A percentile compares a stretch with the other conserved stretches of the same genome.
These are phyloP conservation scores for Harrya chromipes DNA, from an alignment of 768 basidiomycete species.

Conservation along the genomic window DNA sequence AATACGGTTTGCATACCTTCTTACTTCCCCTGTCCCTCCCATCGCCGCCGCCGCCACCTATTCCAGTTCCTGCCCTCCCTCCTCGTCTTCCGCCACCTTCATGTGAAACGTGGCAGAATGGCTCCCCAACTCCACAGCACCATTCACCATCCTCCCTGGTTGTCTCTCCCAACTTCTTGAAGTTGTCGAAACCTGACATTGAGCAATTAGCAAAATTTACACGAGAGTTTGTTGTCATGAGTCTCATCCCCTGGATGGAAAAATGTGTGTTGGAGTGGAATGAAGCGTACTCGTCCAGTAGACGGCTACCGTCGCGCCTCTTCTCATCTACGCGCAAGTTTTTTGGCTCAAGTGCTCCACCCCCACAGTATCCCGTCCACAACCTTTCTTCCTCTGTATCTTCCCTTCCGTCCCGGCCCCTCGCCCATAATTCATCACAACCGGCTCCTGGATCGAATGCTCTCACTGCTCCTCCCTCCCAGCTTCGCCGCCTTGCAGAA, in stretches of 20 bases:
- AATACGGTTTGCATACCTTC: conserved; percentile 75
- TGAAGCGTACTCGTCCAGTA: conserved; percentile 76
- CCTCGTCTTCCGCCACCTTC: conserved; percentile 61
- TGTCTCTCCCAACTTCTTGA: conserved; percentile 35
- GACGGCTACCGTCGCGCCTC: conserved; percentile 77
- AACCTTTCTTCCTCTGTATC: conserved; percentile 39
- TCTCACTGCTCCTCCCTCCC: conserved; percentile 47
- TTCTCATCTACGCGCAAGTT: conserved; percentile 83
- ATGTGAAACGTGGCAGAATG: conserved; percentile 22
- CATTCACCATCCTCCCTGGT: neutral
- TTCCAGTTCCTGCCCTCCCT: conserved; percentile 62
- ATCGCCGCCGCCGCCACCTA: conserved; percentile 58
- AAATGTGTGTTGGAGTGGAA: conserved; percentile 93
- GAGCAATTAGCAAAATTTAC: conserved; percentile 73
- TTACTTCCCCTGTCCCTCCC: conserved; percentile 64
- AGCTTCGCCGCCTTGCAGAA: conserved; percentile 88
- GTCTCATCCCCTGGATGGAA: conserved; percentile 96
- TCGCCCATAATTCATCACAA: conserved; percentile 38
- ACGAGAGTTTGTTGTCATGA: conserved; percentile 86
- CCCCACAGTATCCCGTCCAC: conserved; percentile 42
- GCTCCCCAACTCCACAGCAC: conserved; percentile 1
- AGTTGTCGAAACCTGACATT: conserved; percentile 69
- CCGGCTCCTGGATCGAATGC: conserved; percentile 14
- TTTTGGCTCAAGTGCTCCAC: conserved; percentile 62
- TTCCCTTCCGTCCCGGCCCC: conserved; percentile 35